Percentiles rank a stretch among this genome's conserved stretches.
Conservation (phyloP, 169 alveolate species). For the Plasmodium knowlesi region DNA sequence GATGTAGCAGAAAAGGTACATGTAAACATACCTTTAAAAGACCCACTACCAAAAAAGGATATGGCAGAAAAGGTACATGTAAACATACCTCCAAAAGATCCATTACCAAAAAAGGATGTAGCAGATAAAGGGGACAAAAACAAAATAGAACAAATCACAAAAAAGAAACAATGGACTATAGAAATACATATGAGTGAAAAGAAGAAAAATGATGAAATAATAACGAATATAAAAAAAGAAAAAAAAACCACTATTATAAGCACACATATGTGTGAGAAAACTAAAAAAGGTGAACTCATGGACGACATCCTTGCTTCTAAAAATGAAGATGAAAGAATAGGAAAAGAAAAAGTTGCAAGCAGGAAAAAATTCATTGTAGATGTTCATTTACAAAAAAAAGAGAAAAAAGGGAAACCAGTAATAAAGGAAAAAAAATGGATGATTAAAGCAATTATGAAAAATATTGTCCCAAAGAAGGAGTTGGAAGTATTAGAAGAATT, state of each 20-base stretch:
- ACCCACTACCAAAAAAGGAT: not conserved
- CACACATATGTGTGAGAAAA: not conserved
- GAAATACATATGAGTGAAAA: constrained; percentile 8
- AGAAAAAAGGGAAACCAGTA: not conserved
- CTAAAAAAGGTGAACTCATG: not conserved
- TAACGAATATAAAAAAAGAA: not conserved
- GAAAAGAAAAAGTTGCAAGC: not conserved
- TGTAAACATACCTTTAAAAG: no score
- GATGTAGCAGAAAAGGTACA: not conserved
- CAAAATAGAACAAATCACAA: not conserved
- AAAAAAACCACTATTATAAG: not conserved
- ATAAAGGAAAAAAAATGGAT: not conserved
- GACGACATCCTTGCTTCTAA: not conserved
- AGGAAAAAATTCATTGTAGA: not conserved
- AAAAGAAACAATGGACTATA: not conserved
- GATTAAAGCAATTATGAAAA: not conserved
- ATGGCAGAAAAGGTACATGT: not conserved
- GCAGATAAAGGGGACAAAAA: not conserved
- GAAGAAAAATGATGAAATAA: not conserved
- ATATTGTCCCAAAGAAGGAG: not conserved
- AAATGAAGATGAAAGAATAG: not conserved
- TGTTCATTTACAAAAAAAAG: not conserved
- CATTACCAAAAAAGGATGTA: not conserved
- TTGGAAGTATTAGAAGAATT: not conserved
- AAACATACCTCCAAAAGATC: not conserved